Conservation (phyloP, 2,329 filamentous ascomycete species). For the Alternaria atra region DNA sequence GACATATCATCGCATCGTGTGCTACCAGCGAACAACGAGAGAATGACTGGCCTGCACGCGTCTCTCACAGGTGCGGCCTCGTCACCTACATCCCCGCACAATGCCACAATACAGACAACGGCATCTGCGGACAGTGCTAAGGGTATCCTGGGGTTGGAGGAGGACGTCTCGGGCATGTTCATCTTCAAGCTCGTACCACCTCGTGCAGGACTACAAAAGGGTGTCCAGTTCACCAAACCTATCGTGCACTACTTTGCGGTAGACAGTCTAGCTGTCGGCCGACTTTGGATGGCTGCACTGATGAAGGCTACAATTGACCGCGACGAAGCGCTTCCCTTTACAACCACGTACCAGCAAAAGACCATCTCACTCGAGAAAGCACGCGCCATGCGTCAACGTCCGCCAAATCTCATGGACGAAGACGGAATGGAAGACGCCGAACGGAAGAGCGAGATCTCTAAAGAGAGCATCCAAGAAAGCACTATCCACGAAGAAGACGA, state of each 20-base stretch:
- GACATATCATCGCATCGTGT: constrained; percentile 98
- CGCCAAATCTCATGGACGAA: constrained; percentile 81
- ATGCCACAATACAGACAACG: constrained; percentile 51
- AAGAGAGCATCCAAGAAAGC: constrained; percentile 47
- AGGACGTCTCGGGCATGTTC: constrained; percentile 75
- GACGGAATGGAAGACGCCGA: constrained; percentile 43
- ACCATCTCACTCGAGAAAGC: constrained; percentile 94
- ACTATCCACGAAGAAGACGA: constrained; percentile 52
- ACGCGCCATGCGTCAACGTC: constrained; percentile 84
- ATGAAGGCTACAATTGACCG: constrained; percentile 99
- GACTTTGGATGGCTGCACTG: constrained; percentile 96
- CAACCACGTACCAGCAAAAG: constrained; percentile 95
- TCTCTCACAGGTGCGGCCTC: constrained; percentile 87
- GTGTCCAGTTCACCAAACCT: constrained; percentile 96
- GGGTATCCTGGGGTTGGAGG: constrained; percentile 38
- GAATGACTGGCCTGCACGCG: constrained; percentile 88
- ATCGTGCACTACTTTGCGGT: constrained; percentile 98
- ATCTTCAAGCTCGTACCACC: constrained; percentile 98
- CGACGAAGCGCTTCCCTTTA: constrained; percentile 78
- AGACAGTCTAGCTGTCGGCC: constrained; percentile 85
- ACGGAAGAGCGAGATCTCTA: constrained; percentile 43
- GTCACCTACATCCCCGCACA: constrained; percentile 66
- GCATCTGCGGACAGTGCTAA: constrained; percentile 51
- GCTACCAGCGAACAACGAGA: constrained; percentile 91
- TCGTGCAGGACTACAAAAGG: constrained; percentile 83